Evolutionary conservation across 257 asterid species (phyloP).

Genomic region (Lycium barbarum): DNA sequence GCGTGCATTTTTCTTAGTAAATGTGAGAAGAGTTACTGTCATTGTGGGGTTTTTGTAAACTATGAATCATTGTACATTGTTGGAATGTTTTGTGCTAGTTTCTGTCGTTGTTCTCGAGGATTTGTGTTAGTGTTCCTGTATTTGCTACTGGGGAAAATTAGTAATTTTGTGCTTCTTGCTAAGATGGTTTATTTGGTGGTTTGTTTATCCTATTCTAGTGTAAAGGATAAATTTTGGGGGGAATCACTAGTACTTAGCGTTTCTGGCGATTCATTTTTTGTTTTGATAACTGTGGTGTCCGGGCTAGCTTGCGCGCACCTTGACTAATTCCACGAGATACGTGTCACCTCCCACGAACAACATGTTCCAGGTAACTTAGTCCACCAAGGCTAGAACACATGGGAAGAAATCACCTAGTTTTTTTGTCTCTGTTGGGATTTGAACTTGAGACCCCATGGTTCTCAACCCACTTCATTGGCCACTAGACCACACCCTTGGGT

Average conservation of each 20-base stretch:
- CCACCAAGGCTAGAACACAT: too few relatives aligned
- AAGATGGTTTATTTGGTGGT: background rate
- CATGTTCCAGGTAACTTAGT: too few relatives aligned
- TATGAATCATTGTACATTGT: background rate
- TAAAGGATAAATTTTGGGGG: background rate
- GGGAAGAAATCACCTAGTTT: too few relatives aligned
- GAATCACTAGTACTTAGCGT: background rate
- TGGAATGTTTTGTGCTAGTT: background rate
- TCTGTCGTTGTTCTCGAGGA: background rate
- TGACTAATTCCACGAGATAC: too few relatives aligned
- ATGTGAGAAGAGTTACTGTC: background rate
- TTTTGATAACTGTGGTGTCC: too few relatives aligned
- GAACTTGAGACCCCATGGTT: too few relatives aligned
- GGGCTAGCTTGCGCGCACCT: too few relatives aligned
- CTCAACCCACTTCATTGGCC: too few relatives aligned
- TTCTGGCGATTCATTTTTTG: background rate
- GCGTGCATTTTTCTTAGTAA: too few relatives aligned
- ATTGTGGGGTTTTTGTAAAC: background rate
- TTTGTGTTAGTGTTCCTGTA: background rate
- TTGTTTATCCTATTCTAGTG: background rate
- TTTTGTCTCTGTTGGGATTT: too few relatives aligned
- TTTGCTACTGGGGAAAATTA: background rate
- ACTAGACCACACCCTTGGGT: too few relatives aligned
- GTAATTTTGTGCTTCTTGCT: background rate
- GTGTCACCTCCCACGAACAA: too few relatives aligned